phyloP scores from a whole-genome alignment of 2,329 filamentous ascomycete genomes.

The Xylaria sp. region DNA sequence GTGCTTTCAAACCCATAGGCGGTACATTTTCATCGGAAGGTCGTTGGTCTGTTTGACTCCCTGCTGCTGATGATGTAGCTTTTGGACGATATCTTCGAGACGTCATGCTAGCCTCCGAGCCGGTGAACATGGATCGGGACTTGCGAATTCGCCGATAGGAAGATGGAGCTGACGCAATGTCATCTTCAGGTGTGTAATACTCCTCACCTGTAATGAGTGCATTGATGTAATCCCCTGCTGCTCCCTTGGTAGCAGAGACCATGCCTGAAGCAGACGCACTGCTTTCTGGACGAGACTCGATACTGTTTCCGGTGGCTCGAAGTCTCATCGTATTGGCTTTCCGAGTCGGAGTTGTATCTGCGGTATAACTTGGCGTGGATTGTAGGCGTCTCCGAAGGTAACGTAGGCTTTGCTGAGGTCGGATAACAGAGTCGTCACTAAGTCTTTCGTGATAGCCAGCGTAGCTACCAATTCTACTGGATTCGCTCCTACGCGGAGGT shows the following conservation, averaged over 20 bases:
- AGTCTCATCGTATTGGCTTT: conserved; percentile 1
- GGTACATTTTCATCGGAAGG: conserved; percentile 36
- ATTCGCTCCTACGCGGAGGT: conserved; percentile 32
- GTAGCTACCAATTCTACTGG: conserved; percentile 6
- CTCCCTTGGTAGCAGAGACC: conserved; percentile 34
- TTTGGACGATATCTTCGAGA: conserved; percentile 4
- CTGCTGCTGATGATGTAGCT: conserved; percentile 8
- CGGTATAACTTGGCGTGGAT: conserved; percentile 2
- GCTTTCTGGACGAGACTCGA: conserved; percentile 12
- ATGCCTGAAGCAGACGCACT: conserved; percentile 32
- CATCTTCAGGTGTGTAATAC: conserved; percentile 52
- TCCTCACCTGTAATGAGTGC: conserved; percentile 44
- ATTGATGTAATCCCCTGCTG: conserved; percentile 42
- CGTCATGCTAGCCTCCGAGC: conserved; percentile 28
- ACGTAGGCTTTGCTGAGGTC: conserved; percentile 58
- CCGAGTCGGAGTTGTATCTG: conserved; percentile 2
- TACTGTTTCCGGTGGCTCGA: conserved; percentile 1
- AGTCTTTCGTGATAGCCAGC: conserved; percentile 17
- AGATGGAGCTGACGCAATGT: conserved; percentile 49
- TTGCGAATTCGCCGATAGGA: conserved; percentile 56
- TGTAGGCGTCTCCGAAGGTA: conserved; percentile 43
- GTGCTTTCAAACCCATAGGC: conserved; percentile 43
- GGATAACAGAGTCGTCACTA: conserved; percentile 35
- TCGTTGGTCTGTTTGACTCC: conserved; percentile 17
- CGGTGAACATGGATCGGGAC: conserved; percentile 57